Percentiles rank a stretch among this genome's conserved stretches.
These are phyloP conservation scores for Trichoderma endophyticum DNA, from an alignment of 2,329 filamentous ascomycete genomes.

Conservation along the genomic window DNA sequence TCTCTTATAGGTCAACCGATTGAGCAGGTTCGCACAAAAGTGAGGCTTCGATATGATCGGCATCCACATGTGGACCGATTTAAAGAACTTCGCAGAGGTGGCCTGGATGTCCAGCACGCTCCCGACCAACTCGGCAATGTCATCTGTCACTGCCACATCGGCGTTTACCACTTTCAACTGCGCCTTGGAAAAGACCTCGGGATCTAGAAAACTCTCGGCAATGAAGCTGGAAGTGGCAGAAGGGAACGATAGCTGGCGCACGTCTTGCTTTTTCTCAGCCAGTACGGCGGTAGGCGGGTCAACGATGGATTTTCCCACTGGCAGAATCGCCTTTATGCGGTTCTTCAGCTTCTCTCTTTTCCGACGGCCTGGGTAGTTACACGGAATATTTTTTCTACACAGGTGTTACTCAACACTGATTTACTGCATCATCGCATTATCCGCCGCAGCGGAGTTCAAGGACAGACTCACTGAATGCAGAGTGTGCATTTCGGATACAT, in stretches of 20 bases:
- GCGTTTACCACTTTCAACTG: slow-evolving; percentile 5
- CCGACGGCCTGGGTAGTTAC: slow-evolving; percentile 18
- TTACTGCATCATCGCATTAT: not conserved
- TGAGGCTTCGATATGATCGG: slow-evolving; percentile 11
- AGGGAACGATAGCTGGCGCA: not conserved
- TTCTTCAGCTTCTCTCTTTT: slow-evolving; percentile 1
- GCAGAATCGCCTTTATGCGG: not conserved
- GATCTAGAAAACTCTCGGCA: slow-evolving; percentile 16
- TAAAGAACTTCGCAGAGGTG: not conserved
- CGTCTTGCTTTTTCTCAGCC: not conserved
- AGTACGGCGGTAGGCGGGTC: not conserved
- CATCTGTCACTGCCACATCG: slow-evolving; percentile 1
- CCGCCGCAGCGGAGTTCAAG: not conserved
- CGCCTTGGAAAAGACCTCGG: slow-evolving; percentile 14
- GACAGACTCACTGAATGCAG: slow-evolving; percentile 8
- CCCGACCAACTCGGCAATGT: not conserved
- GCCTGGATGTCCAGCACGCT: slow-evolving; percentile 12
- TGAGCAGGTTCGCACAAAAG: not conserved
- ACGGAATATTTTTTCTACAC: slow-evolving; percentile 8
- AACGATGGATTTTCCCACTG: not conserved
- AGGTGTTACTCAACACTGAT: not conserved
- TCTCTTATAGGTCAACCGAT: slow-evolving; percentile 4
- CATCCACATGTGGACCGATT: slow-evolving; percentile 10
- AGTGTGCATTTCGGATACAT: slow-evolving; percentile 11
- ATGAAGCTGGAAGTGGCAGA: not conserved